Conservation (phyloP, 192 early-diverging fungal genomes). For the Umbelopsis sp. region DNA sequence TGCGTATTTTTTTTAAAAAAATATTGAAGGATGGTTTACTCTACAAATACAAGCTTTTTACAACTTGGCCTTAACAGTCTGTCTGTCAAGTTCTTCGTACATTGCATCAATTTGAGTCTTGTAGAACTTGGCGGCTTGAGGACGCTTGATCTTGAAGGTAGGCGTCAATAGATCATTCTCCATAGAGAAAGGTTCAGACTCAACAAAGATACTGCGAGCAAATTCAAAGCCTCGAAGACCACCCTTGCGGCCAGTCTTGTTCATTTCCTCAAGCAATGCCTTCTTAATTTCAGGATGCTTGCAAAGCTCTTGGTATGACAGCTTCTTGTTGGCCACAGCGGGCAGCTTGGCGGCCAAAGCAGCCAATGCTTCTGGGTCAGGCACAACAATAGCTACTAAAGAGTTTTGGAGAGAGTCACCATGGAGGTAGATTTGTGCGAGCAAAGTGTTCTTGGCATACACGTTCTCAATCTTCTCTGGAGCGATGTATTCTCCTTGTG, state of each 20-base stretch:
- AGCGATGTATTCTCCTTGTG: constrained; percentile 71
- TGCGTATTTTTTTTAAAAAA: neutral
- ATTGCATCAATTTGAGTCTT: constrained; percentile 63
- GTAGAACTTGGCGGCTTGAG: constrained; percentile 72
- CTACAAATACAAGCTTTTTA: constrained; percentile 28
- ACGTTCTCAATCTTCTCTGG: constrained; percentile 86
- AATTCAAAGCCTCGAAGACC: constrained; percentile 72
- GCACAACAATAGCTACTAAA: constrained; percentile 78
- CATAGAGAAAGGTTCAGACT: constrained; percentile 66
- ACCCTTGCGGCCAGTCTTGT: constrained; percentile 55
- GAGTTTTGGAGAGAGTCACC: constrained; percentile 76
- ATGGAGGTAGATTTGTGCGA: constrained; percentile 77
- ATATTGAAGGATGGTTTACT: neutral
- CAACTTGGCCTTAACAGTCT: constrained; percentile 46
- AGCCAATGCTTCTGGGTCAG: constrained; percentile 61
- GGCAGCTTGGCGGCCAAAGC: constrained; percentile 52
- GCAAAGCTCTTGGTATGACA: constrained; percentile 60
- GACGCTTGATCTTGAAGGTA: constrained; percentile 86
- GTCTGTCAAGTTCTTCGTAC: constrained; percentile 57
- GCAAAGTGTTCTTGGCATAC: constrained; percentile 56
- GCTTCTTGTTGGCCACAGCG: constrained; percentile 36
- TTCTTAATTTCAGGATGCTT: constrained; percentile 48
- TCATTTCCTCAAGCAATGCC: constrained; percentile 55
- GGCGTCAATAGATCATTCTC: constrained; percentile 80
- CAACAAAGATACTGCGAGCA: constrained; percentile 67